Evolutionary conservation across 345 rosid species (phyloP), one percentile per base, ranked within the genome.

Genomic region (Citrus maxima): DNA sequence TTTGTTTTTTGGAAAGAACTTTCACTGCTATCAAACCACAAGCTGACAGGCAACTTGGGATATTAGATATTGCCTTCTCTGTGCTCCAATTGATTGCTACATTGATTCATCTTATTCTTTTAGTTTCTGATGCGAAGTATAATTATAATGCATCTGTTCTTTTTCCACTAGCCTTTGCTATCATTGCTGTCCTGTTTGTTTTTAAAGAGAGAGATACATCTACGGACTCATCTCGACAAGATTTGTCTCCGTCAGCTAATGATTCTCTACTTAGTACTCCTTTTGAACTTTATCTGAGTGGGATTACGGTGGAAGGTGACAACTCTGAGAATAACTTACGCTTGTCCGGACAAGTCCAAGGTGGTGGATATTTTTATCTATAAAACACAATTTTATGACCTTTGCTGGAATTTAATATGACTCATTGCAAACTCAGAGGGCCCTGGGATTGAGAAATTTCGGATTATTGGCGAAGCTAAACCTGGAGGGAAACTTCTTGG

Each of bases 401-500:
- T 61, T 65, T 72, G 7, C 25, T 74, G 40, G 32, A 80, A 72
- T 80, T 81, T 88, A 77, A 87, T 74, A 32, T 24, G 40, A 63
- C 77, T 82, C 59, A 4, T 67, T 85, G 38, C 54, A 46, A 73
- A 78, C 84, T 76, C 85, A 90, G 95, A 89, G 69, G 90, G 97
- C 32, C 99, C 99, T 68, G 97, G 93, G 63, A 96, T 96, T 62
- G 98, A 94, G 74, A 87, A 87, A 37, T 94, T 96, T 82, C 98
- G 93, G 89, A 91, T 96, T 63, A 81, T 89, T 84, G 99, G 99
- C 54, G 97, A 89, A 73, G 94, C 97, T 46, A 78, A 86, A 70
- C 99, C 98, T 27, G 99, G 99, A 82, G 95, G 85, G 80, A 93
- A 82, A 84, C 92, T 96, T 82, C 89, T 96, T 27, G 99, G 99